These are phyloP conservation scores for Lipomyces sp. DNA, from an alignment of 805 yeast species.

Conservation along the genomic window DNA sequence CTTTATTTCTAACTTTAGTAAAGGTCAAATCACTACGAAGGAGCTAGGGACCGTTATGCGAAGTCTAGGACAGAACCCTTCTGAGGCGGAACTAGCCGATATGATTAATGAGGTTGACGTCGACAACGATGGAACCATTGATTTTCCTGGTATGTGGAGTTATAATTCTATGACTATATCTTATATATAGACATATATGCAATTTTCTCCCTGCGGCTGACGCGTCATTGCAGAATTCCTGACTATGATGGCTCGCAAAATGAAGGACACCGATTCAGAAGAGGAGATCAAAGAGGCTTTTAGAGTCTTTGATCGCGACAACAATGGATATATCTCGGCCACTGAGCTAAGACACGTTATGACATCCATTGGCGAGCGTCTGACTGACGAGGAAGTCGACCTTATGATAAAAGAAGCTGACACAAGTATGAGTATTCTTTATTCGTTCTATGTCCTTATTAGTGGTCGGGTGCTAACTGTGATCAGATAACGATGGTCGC, in stretches of 20 bases:
- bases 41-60: conserved; percentile 99
- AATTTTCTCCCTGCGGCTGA: background rate
- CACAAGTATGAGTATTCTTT: conserved; percentile 55
- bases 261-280: conserved; percentile 96
- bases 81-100: conserved; percentile 93
- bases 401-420: conserved; percentile 97
- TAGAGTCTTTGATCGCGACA: conserved; percentile 91
- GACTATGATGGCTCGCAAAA: conserved; percentile 87
- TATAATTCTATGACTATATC: background rate
- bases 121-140: conserved; percentile 89
- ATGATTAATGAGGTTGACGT: conserved; percentile 97
- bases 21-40: conserved; percentile 80
- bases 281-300: conserved; percentile 97
- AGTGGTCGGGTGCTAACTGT: conserved; percentile 8
- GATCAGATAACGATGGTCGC: conserved; percentile 80
- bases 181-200: too few relatives aligned
- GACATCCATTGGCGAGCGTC: conserved; percentile 96
- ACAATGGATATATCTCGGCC: conserved; percentile 95
- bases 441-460: background rate
- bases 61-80: conserved; percentile 96
- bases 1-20: background rate
- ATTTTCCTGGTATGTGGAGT: conserved; percentile 55
- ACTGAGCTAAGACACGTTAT: conserved; percentile 96
- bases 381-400: conserved; percentile 95
- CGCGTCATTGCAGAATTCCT: conserved; percentile 58